Evolutionary conservation across 495 filamentous ascomycete species (phyloP), one percentile per base, ranked within the genome.

Genomic region (Penicillium riverlandense): DNA sequence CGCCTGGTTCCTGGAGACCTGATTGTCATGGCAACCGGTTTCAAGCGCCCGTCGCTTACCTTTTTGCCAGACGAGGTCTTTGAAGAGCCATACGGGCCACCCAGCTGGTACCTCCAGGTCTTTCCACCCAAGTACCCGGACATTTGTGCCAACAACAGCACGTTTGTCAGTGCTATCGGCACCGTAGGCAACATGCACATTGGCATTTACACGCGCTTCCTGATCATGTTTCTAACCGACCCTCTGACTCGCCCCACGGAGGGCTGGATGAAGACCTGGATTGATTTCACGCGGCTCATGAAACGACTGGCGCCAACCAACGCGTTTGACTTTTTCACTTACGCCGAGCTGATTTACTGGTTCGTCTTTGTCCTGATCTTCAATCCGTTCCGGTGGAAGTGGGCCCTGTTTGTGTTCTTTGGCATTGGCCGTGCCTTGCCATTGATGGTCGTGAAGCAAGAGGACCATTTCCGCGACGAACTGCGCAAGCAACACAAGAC

Each of bases 311-410:
- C 83, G 0, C 86, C 88, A 0, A 83, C 81, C 0, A 76, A 74
- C 2, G 83, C 85, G 0, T 89, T 90, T 55, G 85, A 90, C 53
- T 90, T 95, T 69, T 91, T 92, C 59, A 92, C 88, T 0, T 92
- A 95, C 53, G 71, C 81, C 1, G 87, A 95, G 59, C 65, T 95
- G 39, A 53, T 88, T 9, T 92, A 86, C 69, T 95, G 88, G 88
- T 91, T 90, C 52, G 63, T 80, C 0, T 92, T 91, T 56, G 81
- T 79, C 37, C 74, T 91, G 34, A 66, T 76, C 2, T 74, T 92
- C 53, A 92, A 91, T 55, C 88, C 88, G 0, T 92, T 92, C 62
- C 72, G 86, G 38, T 95, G 88, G 88, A 77, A 77, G 53, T 77
- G 74, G 74, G 74, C 69, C 11, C 63, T 81, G 0, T 95, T 92